Evolutionary conservation across 768 basidiomycete species (phyloP), one percentile per base, ranked within the genome.

Genomic region (Podaxis carcinomalis): DNA sequence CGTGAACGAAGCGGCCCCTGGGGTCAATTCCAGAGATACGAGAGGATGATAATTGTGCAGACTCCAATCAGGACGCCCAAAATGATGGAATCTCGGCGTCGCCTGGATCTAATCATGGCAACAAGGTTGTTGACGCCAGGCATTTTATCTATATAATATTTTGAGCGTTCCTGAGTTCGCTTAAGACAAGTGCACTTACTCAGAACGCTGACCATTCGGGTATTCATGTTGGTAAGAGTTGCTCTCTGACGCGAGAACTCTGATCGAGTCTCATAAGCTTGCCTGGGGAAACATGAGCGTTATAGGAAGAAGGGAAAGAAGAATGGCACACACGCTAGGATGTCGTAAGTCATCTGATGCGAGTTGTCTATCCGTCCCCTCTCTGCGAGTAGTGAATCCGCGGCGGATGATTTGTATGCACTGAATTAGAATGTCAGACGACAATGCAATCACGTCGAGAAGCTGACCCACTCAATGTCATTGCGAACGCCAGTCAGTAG

Each of bases 181-280:
- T 2, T 19, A 42, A 4, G 10, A 27, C 50, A 19, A 25, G 44
- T 57, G 10, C 9, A 77, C 89, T 63, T 68, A 95, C 93, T 88
- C 27, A 98, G 75, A 16, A 96, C 92, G 53, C 86, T 83, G 57
- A 80, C 75, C 85, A 99, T 94, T 28, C 95, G 85, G 13, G 85
- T 79, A 73, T 93, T 94, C 64, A 99, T 92, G 14, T 86, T 81
- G 7, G 84, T 75, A 42, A 99, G 74, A 21, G 89, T 85, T 10
- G 80, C 72, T 35, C 94, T 80, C 73, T 99, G 97, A 49, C 86
- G 83, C 27, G 83, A 77, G 74, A 99, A 98, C 74, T 98, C 96
- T 21, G 92, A 85, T 32, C 97, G 88, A 2, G 96, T 98, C 69
- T 94, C 97, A 69, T 98, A 95, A 28, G 96, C 97, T 85, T 98